phyloP scores from a whole-genome alignment of 805 yeast genomes.

The Wickerhamiella cacticola region DNA sequence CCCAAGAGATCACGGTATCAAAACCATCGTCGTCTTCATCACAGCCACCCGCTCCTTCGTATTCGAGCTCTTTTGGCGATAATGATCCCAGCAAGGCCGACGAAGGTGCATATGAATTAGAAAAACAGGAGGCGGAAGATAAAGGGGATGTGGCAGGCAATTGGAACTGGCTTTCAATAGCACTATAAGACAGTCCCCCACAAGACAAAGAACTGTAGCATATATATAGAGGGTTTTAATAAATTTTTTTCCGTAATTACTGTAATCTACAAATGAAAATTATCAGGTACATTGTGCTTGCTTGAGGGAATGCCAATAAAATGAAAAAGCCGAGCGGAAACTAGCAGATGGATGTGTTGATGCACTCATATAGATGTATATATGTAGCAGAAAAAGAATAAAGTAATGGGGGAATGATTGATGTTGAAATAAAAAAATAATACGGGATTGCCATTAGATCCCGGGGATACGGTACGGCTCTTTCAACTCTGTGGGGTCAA shows the following conservation, averaged over 20 bases:
- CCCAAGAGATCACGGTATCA: not conserved
- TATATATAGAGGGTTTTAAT: not conserved
- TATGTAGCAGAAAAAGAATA: not conserved
- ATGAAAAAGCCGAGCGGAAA: not conserved
- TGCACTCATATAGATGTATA: conserved; percentile 6
- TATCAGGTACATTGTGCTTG: too few relatives aligned
- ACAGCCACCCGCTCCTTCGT: not conserved
- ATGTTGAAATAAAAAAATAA: not conserved
- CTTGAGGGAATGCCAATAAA: too few relatives aligned
- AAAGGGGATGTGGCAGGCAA: not conserved
- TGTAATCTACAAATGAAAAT: not conserved
- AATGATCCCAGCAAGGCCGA: not conserved
- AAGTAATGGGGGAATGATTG: not conserved
- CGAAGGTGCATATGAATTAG: not conserved
- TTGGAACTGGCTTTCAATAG: conserved; percentile 14
- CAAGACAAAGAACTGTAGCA: not conserved
- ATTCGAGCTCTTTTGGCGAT: not conserved
- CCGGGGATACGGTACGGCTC: conserved; percentile 5
- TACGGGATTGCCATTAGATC: not conserved
- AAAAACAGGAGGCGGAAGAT: not conserved
- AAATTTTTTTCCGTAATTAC: not conserved
- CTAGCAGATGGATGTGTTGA: not conserved
- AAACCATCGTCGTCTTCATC: not conserved
- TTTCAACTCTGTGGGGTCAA: conserved; percentile 2
- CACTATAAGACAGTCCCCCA: not conserved